Evolutionary conservation across 352 stramenopile species (phyloP), one percentile per base, ranked within the genome.

Genomic region (Discostella stelligera): DNA sequence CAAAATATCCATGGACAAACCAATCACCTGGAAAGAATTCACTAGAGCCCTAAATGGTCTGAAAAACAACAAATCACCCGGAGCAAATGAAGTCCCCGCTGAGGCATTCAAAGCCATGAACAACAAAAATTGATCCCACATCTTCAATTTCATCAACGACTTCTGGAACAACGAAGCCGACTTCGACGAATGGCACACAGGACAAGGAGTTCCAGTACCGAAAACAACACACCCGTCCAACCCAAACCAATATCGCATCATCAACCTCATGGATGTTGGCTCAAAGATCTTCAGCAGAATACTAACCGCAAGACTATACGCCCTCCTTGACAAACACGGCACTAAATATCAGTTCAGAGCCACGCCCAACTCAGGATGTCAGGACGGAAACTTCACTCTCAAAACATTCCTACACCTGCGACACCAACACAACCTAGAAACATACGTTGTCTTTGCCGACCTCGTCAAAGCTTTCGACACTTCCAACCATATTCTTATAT

Each of bases 371-470:
- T 32, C 27, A 6, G 27, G 27, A 32, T 32, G 27, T 5, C 27
- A 32, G 5, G 27, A 32, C 27, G 27, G 27, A 32, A 32, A 37
- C 16, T 84, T 74, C 54, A 78, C 61, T 2, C 23, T 84, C 3
- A 80, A 80, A 60, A 66, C 63, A 0, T 21, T 76, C 6, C 77
- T 84, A 18, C 70, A 84, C 27, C 56, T 69, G 10, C 27, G 27
- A 6, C 27, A 5, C 27, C 27, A 32, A 32, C 27, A 32, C 5
- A 32, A 32, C 5, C 27, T 32, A 32, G 27, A 32, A 32, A 32
- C 27, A 32, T 32, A 32, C 27, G 27, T 32, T 32, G 27, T 32
- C 27, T 32, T 32, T 5, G 27, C 27, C 27, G 27, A 32, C 27
- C 27, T 32, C 5, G 27, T 32, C 7, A 58, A 30, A 58, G 50